These are phyloP conservation scores for Diversispora eburnea DNA, from an alignment of 192 early-diverging fungal genomes.

Conservation along the genomic window DNA sequence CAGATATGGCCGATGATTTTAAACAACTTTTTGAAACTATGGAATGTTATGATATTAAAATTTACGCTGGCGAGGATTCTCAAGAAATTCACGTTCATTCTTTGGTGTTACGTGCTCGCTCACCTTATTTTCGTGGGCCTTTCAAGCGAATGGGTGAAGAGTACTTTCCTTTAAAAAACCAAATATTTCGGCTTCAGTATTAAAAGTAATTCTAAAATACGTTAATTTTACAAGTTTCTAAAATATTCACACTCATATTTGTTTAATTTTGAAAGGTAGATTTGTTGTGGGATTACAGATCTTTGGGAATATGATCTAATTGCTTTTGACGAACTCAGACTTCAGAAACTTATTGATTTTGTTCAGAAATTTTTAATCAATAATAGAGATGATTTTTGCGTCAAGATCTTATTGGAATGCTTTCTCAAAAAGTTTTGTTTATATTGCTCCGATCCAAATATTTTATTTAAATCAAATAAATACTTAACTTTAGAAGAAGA, in stretches of 20 bases:
- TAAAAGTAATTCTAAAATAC: not conserved
- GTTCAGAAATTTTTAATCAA: not conserved
- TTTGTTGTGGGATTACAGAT: not conserved
- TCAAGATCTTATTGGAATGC: not conserved
- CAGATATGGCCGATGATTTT: not conserved
- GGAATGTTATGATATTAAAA: not conserved
- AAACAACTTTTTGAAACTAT: not conserved
- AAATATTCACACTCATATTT: not conserved
- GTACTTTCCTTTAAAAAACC: conserved; percentile 2
- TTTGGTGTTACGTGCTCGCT: not conserved
- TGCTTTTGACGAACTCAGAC: not conserved
- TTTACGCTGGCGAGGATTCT: not conserved
- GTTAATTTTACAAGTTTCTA: not conserved
- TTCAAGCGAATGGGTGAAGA: not conserved
- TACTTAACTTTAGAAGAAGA: too few relatives aligned
- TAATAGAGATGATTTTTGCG: not conserved
- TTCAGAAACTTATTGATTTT: not conserved
- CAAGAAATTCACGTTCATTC: conserved; percentile 8
- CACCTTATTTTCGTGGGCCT: conserved; percentile 5
- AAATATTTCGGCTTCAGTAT: not conserved
- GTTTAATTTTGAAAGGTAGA: not conserved
- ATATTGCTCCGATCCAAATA: not conserved
- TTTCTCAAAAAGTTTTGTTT: not conserved
- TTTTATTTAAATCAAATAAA: too few relatives aligned
- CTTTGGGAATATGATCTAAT: not conserved